A percentile compares a stretch with the other conserved stretches of the same genome.
Evolutionary conservation across 2,329 filamentous ascomycete genomes (phyloP).

Genomic region (Scolecobasidium constrictum): DNA sequence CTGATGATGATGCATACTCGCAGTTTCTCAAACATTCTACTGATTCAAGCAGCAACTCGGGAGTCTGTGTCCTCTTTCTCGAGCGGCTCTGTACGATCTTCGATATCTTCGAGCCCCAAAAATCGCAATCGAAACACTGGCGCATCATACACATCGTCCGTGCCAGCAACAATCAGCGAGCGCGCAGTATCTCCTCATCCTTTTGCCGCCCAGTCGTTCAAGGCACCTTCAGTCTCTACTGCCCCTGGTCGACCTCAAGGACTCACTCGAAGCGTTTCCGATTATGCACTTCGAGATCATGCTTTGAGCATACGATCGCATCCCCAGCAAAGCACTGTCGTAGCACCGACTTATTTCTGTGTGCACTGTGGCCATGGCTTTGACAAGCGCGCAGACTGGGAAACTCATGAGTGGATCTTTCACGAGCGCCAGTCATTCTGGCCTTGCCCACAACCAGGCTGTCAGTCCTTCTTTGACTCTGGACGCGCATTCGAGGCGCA

Average conservation of each 20-base stretch:
- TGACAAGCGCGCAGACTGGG: constrained; percentile 7
- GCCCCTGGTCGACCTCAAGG: neutral
- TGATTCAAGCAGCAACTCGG: neutral
- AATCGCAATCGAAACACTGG: neutral
- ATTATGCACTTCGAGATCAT: constrained; percentile 1
- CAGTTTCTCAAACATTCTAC: neutral
- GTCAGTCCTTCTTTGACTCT: constrained; percentile 5
- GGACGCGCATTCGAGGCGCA: constrained; percentile 3
- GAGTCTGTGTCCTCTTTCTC: neutral
- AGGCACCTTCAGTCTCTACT: neutral
- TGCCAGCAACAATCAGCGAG: constrained; percentile 6
- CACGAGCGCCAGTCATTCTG: constrained; percentile 10
- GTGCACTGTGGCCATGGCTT: constrained; percentile 6
- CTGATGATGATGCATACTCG: neutral
- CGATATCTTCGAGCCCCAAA: constrained; percentile 1
- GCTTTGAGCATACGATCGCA: constrained; percentile 1
- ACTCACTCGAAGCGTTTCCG: constrained; percentile 3
- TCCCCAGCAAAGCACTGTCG: constrained; percentile 2
- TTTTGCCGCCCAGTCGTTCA: neutral
- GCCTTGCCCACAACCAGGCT: constrained; percentile 7
- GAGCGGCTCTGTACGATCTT: constrained; percentile 1
- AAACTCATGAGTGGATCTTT: constrained; percentile 8
- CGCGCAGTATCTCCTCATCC: neutral
- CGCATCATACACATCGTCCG: constrained; percentile 5
- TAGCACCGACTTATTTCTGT: constrained; percentile 4